phyloP scores from a whole-genome alignment of 225 moss, liverwort and hornwort species.

The Bryoerythrophyllum caledonicum region DNA sequence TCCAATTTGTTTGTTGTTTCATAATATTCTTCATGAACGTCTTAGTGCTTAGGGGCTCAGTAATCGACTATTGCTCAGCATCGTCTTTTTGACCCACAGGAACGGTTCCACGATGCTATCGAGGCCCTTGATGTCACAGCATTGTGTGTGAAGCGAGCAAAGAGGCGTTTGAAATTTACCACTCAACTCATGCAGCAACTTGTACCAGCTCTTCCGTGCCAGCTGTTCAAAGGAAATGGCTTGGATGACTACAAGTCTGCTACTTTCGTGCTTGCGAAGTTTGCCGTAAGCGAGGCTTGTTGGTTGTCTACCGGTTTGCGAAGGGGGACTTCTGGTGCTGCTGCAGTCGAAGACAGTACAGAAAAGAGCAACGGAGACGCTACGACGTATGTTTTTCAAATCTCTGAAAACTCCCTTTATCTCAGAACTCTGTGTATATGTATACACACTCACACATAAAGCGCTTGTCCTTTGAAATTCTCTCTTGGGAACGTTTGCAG shows the following conservation, averaged over 20 bases:
- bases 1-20: background rate
- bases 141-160: slow-evolving; percentile 77
- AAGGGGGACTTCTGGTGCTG: slow-evolving; percentile 57
- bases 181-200: slow-evolving; percentile 98
- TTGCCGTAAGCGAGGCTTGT: slow-evolving; percentile 90
- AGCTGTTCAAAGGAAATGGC: slow-evolving; percentile 71
- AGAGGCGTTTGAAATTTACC: slow-evolving; percentile 79
- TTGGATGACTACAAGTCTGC: slow-evolving; percentile 78
- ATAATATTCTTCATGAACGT: background rate
- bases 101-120: slow-evolving; percentile 48
- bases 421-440: background rate
- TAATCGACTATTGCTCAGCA: background rate
- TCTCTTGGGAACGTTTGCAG: background rate
- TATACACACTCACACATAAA: background rate
- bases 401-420: background rate
- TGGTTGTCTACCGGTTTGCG: slow-evolving; percentile 76
- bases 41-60: background rate
- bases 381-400: slow-evolving; percentile 29
- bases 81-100: slow-evolving; percentile 32
- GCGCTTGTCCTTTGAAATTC: background rate
- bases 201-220: slow-evolving; percentile 79
- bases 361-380: slow-evolving; percentile 51
- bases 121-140: slow-evolving; percentile 53
- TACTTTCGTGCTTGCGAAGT: slow-evolving; percentile 77
- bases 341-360: slow-evolving; percentile 47